A percentile compares a stretch with the other conserved stretches of the same genome.
phyloP scores from a whole-genome alignment of 208 protist genomes.

The Wallacemonas collosoma region DNA sequence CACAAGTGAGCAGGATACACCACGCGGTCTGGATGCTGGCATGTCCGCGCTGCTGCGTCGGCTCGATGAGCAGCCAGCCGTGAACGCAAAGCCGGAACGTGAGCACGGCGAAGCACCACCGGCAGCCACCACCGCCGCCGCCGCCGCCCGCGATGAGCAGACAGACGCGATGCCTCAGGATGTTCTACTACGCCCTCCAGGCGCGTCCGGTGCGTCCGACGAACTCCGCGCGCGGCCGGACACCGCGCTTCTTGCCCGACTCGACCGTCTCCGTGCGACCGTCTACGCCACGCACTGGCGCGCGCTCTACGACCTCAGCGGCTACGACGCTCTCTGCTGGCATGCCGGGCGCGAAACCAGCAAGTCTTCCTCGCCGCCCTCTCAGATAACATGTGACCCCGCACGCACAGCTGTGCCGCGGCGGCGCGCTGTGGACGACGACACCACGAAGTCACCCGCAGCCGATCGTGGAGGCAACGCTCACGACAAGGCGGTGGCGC shows the following conservation, averaged over 20 bases:
- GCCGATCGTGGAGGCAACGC: not conserved
- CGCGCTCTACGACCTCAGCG: conserved; percentile 31
- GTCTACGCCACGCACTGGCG: conserved; percentile 42
- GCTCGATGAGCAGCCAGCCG: not conserved
- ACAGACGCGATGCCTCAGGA: not conserved
- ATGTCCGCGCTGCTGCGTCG: conserved; percentile 12
- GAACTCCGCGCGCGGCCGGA: conserved; percentile 24
- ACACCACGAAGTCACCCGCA: not conserved
- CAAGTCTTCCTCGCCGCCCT: not conserved
- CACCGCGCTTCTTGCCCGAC: conserved; percentile 18
- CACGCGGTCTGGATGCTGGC: not conserved
- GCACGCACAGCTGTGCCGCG: not conserved
- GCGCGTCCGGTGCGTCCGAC: not conserved
- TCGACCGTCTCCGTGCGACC: conserved; percentile 25
- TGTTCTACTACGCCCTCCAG: conserved; percentile 3
- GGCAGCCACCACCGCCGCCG: not conserved
- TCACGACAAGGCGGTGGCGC: not conserved
- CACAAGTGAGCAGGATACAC: not conserved
- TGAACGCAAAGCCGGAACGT: not conserved
- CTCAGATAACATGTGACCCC: conserved; percentile 8
- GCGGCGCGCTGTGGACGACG: not conserved
- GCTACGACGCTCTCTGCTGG: conserved; percentile 29
- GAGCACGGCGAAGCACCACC: not conserved
- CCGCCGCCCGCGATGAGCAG: not conserved
- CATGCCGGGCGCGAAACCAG: not conserved